These are phyloP conservation scores for Nicotiana benthamiana DNA, from an alignment of 257 asterid species.

Conservation along the genomic window DNA sequence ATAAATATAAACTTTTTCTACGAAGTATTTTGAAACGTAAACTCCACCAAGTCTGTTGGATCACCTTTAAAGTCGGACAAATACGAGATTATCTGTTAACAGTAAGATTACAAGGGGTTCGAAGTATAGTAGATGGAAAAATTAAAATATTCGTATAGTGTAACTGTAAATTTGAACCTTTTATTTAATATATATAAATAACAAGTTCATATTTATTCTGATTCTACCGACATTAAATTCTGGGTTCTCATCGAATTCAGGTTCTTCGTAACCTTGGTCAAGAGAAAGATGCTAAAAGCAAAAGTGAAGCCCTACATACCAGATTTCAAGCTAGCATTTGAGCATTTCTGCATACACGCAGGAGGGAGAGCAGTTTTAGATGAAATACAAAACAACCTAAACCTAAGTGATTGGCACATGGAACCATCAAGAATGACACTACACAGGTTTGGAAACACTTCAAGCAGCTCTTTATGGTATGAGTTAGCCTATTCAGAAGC, in stretches of 20 bases:
- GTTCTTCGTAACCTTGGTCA: constrained; percentile 25
- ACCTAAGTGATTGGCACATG: constrained; percentile 34
- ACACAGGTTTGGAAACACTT: constrained; percentile 54
- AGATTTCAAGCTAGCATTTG: constrained; percentile 36
- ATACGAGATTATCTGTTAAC: no score
- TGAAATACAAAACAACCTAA: constrained; percentile 37
- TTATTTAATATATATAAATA: not conserved
- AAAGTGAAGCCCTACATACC: constrained; percentile 37
- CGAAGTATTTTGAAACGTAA: no score
- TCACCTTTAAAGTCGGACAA: no score
- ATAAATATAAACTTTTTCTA: no score
- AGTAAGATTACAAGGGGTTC: no score
- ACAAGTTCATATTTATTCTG: not conserved
- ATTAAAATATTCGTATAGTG: no score
- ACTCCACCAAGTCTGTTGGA: no score
- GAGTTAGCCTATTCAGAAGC: constrained; percentile 49
- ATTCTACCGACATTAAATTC: not conserved
- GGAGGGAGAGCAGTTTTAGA: constrained; percentile 53
- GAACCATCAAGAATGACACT: constrained; percentile 59
- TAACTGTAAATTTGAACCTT: no score
- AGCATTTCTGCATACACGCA: constrained; percentile 52
- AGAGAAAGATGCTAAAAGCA: constrained; percentile 16
- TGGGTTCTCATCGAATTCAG: not conserved
- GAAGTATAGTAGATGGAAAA: no score
- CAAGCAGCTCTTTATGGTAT: constrained; percentile 55